Evolutionary conservation across 495 filamentous ascomycete species (phyloP).

Genomic region (Chlorociboria aeruginascens): DNA sequence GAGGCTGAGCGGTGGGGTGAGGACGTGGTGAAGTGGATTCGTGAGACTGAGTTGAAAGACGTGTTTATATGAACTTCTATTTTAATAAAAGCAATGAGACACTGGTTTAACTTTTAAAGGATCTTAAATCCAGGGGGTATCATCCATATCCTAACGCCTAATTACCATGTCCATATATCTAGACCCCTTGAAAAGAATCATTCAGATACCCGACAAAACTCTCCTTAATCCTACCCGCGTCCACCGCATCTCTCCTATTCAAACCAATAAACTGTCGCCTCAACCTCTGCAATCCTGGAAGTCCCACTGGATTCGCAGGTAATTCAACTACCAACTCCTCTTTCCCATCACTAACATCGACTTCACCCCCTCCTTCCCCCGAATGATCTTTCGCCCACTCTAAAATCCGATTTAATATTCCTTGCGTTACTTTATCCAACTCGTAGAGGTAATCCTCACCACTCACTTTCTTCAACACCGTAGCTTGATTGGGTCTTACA

Average conservation of each 20-base stretch:
- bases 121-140: background rate
- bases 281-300: conserved; percentile 73
- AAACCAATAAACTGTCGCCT: conserved; percentile 77
- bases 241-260: conserved; percentile 48
- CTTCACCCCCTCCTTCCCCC: conserved; percentile 37
- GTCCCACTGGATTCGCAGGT: conserved; percentile 45
- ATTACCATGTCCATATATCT: background rate
- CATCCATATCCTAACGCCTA: background rate
- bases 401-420: conserved; percentile 63
- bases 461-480: conserved; percentile 49
- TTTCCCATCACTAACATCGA: conserved; percentile 15
- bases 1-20: conserved; percentile 30
- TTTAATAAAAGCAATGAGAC: background rate
- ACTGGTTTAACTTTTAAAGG: background rate
- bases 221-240: conserved; percentile 46
- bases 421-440: conserved; percentile 75
- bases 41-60: background rate
- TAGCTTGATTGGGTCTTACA: conserved; percentile 70
- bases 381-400: conserved; percentile 58
- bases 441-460: conserved; percentile 73
- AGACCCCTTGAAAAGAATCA: conserved; percentile 39
- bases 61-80: background rate
- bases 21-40: conserved; percentile 23
- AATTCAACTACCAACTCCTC: conserved; percentile 38
- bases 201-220: conserved; percentile 69